Evolutionary conservation across 1,139 yeast genomes (phyloP).

Genomic region (Yamadazyma sp.): DNA sequence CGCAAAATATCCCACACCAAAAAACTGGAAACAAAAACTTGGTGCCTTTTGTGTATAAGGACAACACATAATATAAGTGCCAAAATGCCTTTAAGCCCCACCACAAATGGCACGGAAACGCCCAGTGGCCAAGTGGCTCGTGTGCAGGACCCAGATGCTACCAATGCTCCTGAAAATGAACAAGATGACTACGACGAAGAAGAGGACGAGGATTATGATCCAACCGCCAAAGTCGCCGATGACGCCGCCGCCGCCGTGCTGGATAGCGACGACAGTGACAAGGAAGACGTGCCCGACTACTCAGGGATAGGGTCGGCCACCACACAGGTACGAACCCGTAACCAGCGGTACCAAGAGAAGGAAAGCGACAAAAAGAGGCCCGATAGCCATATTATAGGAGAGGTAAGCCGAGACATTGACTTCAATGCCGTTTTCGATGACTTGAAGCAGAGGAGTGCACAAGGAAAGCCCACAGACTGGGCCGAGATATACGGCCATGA

Average conservation of each 20-base stretch:
- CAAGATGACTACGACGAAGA: constrained; percentile 48
- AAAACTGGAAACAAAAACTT: background rate
- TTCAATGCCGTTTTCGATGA: constrained; percentile 37
- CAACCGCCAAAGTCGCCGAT: constrained; percentile 31
- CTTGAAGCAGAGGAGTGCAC: constrained; percentile 32
- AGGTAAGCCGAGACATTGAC: constrained; percentile 27
- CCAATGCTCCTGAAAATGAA: background rate
- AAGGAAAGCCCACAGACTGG: constrained; percentile 29
- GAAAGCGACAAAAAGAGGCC: constrained; percentile 11
- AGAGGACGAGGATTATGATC: constrained; percentile 67
- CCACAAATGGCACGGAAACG: background rate
- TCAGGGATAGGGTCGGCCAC: constrained; percentile 32
- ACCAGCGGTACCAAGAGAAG: constrained; percentile 28
- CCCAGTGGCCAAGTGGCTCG: background rate
- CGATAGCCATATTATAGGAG: constrained; percentile 29
- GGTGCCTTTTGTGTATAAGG: background rate
- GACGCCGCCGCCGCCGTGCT: constrained; percentile 21
- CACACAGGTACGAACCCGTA: constrained; percentile 40
- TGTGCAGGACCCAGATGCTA: background rate
- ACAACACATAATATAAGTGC: too few species aligned
- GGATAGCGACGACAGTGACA: constrained; percentile 24
- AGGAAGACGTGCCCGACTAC: constrained; percentile 29
- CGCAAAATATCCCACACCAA: background rate
- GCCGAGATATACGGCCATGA: constrained; percentile 23
- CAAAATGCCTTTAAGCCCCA: too few species aligned